Conservation (phyloP, 352 stramenopile species). For the Phytophthora pisi region DNA sequence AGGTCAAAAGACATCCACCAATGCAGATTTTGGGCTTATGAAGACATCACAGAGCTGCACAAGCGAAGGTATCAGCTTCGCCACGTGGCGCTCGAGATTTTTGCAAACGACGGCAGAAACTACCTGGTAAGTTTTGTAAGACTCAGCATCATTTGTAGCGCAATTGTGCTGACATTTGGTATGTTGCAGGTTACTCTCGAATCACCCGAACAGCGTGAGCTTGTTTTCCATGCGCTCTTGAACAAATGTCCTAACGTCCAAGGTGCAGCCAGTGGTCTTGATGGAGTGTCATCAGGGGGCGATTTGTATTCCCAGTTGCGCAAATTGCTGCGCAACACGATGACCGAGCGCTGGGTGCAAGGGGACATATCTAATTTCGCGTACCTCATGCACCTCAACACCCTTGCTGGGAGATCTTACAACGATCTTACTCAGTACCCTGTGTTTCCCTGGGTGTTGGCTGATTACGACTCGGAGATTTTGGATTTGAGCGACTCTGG, state of each 20-base stretch:
- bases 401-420: constrained; percentile 95
- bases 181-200: constrained; percentile 66
- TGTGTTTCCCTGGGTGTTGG: constrained; percentile 97
- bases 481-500: constrained; percentile 93
- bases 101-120: constrained; percentile 74
- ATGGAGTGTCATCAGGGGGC: constrained; percentile 46
- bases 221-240: constrained; percentile 78
- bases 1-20: constrained; percentile 54
- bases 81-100: constrained; percentile 78
- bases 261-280: constrained; percentile 66
- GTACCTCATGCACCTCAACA: constrained; percentile 97
- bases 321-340: constrained; percentile 74
- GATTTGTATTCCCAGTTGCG: constrained; percentile 73
- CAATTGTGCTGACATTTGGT: not conserved
- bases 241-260: constrained; percentile 74
- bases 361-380: constrained; percentile 92
- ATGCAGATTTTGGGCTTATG: constrained; percentile 77
- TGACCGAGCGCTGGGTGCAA: constrained; percentile 79
- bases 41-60: constrained; percentile 77
- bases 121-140: constrained; percentile 60
- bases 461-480: constrained; percentile 93
- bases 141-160: not conserved
- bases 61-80: constrained; percentile 78
- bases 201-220: constrained; percentile 62
- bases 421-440: constrained; percentile 99